Evolutionary conservation across 202 grass and related monocot genomes (phyloP), one percentile per base, ranked within the genome.

Genomic region (Zoysia matrella): DNA sequence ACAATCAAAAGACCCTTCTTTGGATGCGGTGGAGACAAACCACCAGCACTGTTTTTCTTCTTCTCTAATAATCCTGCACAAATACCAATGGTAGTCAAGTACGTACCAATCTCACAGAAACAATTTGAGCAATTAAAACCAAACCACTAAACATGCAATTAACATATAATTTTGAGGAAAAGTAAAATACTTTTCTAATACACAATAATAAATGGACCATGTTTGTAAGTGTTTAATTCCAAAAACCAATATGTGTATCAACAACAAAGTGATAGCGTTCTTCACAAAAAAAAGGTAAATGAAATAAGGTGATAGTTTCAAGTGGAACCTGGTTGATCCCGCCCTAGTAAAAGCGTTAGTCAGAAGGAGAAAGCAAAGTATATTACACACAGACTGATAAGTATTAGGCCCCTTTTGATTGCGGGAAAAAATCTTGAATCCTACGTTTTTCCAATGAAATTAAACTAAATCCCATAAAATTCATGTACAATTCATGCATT

Each of bases 1-100:
- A 95, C 68, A 36, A 95, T 90, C 68, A 95, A 40, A 88, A 95
- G 83, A 47, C 90, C 90, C 7, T 86, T 85, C 73, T 75, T 95
- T 52, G 73, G 85, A 52, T 67, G 57, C 66, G 72, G 67, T 58
- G 69, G 54, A 66, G 47, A 88, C 64, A 89, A 70, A 42, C 82
- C 80, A 48, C 82, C 83, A n/a, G 46, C 14, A 14, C 42, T 89
- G 41, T 81, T 83, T 85, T 88, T 92, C 74, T 83, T 95, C 82
- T 71, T 92, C 71, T 92, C 82, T 62, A 84, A 68, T 69, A 95
- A 78, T 13, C 90, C 93, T 95, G 82, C 53, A 82, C 58, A 39
- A 4, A 40, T 77, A 46, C 5, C 45, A 46, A 3, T 46, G 45
- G 5, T 46, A 46, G 45, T 46, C 45, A 46, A 46, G 45, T 46